phyloP scores from a whole-genome alignment of 495 filamentous ascomycete species.

The Lentithecium fluviatile region DNA sequence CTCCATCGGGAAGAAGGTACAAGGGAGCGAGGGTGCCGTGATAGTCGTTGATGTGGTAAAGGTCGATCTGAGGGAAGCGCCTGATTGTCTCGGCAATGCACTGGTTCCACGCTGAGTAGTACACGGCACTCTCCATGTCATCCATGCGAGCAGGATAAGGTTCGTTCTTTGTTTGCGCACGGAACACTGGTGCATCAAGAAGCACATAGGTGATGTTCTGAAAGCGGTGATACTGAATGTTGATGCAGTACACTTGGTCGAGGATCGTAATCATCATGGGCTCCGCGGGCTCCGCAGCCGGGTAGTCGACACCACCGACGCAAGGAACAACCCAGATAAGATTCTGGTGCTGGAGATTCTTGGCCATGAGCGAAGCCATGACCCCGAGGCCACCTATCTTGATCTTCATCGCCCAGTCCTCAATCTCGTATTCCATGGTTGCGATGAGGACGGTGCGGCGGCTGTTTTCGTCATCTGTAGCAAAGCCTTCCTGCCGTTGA shows the following conservation, averaged over 20 bases:
- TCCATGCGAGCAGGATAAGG: conserved; percentile 75
- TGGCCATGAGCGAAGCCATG: conserved; percentile 67
- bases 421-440: conserved; percentile 73
- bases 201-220: conserved; percentile 73
- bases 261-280: conserved; percentile 67
- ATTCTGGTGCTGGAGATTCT: conserved; percentile 65
- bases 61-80: conserved; percentile 59
- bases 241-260: conserved; percentile 61
- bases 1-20: conserved; percentile 62
- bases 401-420: conserved; percentile 70
- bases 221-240: conserved; percentile 63
- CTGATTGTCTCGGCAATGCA: conserved; percentile 64
- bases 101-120: conserved; percentile 73
- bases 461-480: conserved; percentile 24
- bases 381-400: conserved; percentile 73
- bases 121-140: conserved; percentile 68
- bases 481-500: conserved; percentile 14
- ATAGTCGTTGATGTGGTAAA: conserved; percentile 83
- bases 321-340: conserved; percentile 77
- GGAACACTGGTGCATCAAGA: conserved; percentile 68
- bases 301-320: conserved; percentile 67
- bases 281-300: conserved; percentile 58
- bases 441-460: conserved; percentile 62
- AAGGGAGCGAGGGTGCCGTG: conserved; percentile 72
- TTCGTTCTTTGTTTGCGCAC: conserved; percentile 63